Evolutionary conservation across 169 alveolate species (phyloP).

Genomic region (Eimeria acervulina): DNA sequence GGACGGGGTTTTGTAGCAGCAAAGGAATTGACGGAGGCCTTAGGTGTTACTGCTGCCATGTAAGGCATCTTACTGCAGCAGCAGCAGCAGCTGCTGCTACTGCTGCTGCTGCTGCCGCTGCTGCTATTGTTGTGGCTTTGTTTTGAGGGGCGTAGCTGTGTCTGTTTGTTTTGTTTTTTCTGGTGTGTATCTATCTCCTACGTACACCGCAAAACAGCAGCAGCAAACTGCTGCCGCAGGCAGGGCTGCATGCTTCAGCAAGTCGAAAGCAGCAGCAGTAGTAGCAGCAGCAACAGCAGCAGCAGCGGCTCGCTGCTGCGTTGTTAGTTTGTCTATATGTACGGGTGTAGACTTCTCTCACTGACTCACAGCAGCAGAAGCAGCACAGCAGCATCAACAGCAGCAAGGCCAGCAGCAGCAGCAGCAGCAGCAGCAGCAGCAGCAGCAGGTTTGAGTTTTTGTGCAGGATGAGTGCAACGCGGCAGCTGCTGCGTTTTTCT

Average conservation of each 20-base stretch:
- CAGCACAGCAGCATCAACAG: too few relatives aligned
- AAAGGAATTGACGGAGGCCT: slow-evolving; percentile 39
- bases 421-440: neutral
- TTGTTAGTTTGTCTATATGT: too few relatives aligned
- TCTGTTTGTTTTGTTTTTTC: too few relatives aligned
- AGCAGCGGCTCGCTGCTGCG: too few relatives aligned
- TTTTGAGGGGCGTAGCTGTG: too few relatives aligned
- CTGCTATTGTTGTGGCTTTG: neutral
- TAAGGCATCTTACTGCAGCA: neutral
- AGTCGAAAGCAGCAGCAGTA: too few relatives aligned
- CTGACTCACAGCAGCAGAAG: too few relatives aligned
- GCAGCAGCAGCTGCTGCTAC: neutral
- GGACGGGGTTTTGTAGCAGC: slow-evolving; percentile 26
- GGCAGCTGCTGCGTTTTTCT: neutral
- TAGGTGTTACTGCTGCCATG: slow-evolving; percentile 34
- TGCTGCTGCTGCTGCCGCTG: neutral
- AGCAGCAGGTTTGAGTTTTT: neutral
- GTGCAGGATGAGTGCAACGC: neutral
- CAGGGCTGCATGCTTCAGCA: neutral
- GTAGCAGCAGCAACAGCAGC: neutral
- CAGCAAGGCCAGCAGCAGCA: too few relatives aligned
- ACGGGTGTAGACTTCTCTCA: too few relatives aligned
- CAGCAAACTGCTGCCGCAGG: too few relatives aligned
- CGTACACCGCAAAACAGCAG: too few relatives aligned
- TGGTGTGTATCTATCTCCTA: too few relatives aligned